Conservation (phyloP, 768 basidiomycete species). For the Tubosaeta sp. region DNA sequence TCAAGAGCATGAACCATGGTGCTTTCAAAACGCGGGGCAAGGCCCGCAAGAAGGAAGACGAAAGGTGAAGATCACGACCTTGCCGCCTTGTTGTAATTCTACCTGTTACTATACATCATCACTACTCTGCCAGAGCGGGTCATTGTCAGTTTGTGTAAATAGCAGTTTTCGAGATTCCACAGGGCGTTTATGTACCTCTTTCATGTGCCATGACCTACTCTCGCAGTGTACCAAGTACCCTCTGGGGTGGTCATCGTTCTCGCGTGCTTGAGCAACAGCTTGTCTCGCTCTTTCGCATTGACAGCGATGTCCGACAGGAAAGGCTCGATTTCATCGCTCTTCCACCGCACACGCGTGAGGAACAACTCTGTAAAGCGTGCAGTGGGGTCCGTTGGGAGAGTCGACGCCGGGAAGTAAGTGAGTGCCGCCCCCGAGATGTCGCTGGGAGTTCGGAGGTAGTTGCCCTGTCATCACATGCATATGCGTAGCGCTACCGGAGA, state of each 20-base stretch:
- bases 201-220: conserved; percentile 54
- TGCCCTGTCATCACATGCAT: conserved; percentile 54
- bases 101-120: neutral
- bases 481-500: neutral
- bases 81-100: neutral
- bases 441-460: conserved; percentile 53
- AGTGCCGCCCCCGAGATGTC: conserved; percentile 38
- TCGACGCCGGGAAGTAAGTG: conserved; percentile 71
- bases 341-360: conserved; percentile 73
- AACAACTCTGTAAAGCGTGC: conserved; percentile 88
- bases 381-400: conserved; percentile 72
- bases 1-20: conserved; percentile 35
- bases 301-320: conserved; percentile 81
- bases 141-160: neutral
- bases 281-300: conserved; percentile 85
- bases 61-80: neutral
- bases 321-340: conserved; percentile 70
- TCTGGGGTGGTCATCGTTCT: conserved; percentile 66
- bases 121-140: neutral
- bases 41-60: conserved; percentile 21
- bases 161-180: too few species aligned
- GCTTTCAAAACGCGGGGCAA: conserved; percentile 39
- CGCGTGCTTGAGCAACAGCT: conserved; percentile 81
- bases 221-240: conserved; percentile 71
- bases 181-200: too few species aligned